Conservation (phyloP, 768 basidiomycete genomes). For the Boletus rubescentipes region DNA sequence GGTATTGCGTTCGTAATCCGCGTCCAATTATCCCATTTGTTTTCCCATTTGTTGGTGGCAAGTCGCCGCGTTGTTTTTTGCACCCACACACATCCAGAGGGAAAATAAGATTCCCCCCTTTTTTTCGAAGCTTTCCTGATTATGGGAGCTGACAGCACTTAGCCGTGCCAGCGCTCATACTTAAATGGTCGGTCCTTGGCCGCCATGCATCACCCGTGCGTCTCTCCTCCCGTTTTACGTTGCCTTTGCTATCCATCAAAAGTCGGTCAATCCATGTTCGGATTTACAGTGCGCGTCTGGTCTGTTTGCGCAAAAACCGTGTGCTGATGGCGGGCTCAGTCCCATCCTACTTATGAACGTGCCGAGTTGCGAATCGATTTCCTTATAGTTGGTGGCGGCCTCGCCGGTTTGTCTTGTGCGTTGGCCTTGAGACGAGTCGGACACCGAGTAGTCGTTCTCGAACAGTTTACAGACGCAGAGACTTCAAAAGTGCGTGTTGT, state of each 20-base stretch:
- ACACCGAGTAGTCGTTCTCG: slow-evolving; percentile 59
- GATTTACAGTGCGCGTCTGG: slow-evolving; percentile 8
- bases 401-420: slow-evolving; percentile 57
- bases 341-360: slow-evolving; percentile 9
- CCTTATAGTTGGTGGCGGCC: slow-evolving; percentile 49
- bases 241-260: not conserved
- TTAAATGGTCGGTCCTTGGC: slow-evolving; percentile 9
- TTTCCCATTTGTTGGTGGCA: not conserved
- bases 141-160: slow-evolving; percentile 21
- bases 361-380: slow-evolving; percentile 35
- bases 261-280: slow-evolving; percentile 16
- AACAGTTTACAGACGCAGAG: slow-evolving; percentile 45
- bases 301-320: not conserved
- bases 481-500: slow-evolving; percentile 31
- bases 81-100: slow-evolving; percentile 1
- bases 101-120: slow-evolving; percentile 9
- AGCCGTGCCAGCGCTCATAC: slow-evolving; percentile 14
- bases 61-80: slow-evolving; percentile 9
- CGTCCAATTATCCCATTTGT: not conserved
- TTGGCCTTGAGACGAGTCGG: slow-evolving; percentile 55
- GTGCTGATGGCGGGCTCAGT: slow-evolving; percentile 9
- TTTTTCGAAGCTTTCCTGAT: slow-evolving; percentile 10
- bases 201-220: not conserved
- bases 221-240: not conserved
- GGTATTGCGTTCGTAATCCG: slow-evolving; percentile 13